Evolutionary conservation across 2,329 filamentous ascomycete genomes (phyloP).

Genomic region (Trichoderma sp.): DNA sequence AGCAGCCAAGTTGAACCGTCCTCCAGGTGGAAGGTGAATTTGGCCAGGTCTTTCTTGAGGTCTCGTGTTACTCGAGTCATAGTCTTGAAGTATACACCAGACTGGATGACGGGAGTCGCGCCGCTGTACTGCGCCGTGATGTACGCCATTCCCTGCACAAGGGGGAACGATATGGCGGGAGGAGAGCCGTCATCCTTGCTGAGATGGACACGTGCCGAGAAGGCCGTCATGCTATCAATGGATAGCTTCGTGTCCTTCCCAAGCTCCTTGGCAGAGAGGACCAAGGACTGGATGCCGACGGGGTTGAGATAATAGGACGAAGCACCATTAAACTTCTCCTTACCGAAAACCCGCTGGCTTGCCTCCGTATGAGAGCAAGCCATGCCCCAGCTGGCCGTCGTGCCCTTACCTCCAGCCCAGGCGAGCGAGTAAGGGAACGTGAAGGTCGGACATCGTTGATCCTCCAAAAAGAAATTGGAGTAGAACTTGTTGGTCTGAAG

Average conservation of each 20-base stretch:
- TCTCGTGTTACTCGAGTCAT: constrained; percentile 61
- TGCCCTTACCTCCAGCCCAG: constrained; percentile 67
- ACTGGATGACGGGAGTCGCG: constrained; percentile 71
- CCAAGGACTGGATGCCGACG: constrained; percentile 76
- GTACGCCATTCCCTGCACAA: constrained; percentile 89
- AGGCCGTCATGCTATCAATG: constrained; percentile 57
- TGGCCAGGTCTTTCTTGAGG: constrained; percentile 66
- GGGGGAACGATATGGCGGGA: constrained; percentile 71
- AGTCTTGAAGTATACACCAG: constrained; percentile 71
- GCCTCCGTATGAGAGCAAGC: constrained; percentile 73
- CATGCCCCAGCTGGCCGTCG: constrained; percentile 73
- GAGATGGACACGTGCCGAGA: constrained; percentile 69
- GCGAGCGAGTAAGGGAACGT: constrained; percentile 73
- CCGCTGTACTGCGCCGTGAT: constrained; percentile 76
- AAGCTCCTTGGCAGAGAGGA: constrained; percentile 78
- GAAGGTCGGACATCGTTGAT: constrained; percentile 69
- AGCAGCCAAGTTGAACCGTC: constrained; percentile 78
- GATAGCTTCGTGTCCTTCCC: constrained; percentile 60
- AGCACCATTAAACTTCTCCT: constrained; percentile 57
- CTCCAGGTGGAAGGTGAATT: constrained; percentile 73
- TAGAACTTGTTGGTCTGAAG: constrained; percentile 81
- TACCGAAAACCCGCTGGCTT: constrained; percentile 67
- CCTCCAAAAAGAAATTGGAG: constrained; percentile 76
- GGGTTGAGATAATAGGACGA: constrained; percentile 78
- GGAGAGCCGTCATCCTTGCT: constrained; percentile 53